Evolutionary conservation across 208 protist species (phyloP).

Genomic region (Trypanosoma theileri): DNA sequence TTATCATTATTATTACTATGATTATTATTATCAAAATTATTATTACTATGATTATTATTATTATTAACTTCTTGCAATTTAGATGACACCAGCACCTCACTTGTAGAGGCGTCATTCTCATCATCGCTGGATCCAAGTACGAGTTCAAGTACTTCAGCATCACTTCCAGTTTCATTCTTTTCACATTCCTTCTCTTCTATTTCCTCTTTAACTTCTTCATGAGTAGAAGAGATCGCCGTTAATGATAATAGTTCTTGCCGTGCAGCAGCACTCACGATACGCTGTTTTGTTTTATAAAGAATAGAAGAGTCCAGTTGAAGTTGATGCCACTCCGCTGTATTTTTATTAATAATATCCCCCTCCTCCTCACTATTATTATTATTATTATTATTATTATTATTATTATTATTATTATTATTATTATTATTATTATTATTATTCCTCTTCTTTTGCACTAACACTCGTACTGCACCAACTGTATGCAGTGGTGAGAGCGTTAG

Average conservation of each 20-base stretch:
- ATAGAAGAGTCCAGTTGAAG: no score
- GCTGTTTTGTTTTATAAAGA: no score
- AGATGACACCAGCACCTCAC: not conserved
- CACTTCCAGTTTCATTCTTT: not conserved
- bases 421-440: not conserved
- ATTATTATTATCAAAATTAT: no score
- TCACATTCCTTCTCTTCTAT: not conserved
- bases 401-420: not conserved
- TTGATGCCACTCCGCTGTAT: not conserved
- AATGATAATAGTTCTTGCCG: no score
- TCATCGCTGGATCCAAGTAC: slow-evolving; percentile 14
- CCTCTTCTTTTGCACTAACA: not conserved
- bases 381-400: not conserved
- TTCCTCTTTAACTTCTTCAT: not conserved
- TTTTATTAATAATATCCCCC: not conserved
- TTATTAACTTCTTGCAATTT: not conserved
- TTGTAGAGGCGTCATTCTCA: not conserved
- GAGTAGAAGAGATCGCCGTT: no score
- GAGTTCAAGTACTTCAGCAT: slow-evolving; percentile 25
- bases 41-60: not conserved
- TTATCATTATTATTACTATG: slow-evolving; percentile 3
- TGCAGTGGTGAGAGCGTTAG: slow-evolving; percentile 19
- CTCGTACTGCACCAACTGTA: slow-evolving; percentile 9
- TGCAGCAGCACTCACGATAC: no score
- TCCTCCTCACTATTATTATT: no score